Conservation (phyloP, 352 stramenopile genomes). For the Peronospora destructor region DNA sequence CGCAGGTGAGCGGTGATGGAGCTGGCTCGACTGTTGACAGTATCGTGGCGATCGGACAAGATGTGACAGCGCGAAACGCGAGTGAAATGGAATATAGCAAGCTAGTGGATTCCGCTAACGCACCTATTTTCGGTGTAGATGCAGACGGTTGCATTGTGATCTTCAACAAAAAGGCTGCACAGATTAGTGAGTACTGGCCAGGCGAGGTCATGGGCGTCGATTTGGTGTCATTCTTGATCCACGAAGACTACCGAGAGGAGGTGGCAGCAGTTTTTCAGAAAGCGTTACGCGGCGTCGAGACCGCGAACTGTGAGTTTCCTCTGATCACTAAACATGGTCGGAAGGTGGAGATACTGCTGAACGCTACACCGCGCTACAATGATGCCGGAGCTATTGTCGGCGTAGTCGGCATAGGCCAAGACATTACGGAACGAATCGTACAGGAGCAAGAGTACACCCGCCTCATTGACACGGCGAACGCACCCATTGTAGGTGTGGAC, state of each 20-base stretch:
- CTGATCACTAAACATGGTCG: conserved; percentile 73
- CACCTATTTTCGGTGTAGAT: conserved; percentile 72
- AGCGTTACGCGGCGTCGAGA: conserved; percentile 56
- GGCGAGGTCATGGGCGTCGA: conserved; percentile 82
- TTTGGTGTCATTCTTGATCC: conserved; percentile 76
- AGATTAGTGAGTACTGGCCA: conserved; percentile 83
- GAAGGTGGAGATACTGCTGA: conserved; percentile 73
- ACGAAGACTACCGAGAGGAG: conserved; percentile 53
- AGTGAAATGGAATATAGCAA: conserved; percentile 67
- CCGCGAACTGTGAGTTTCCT: conserved; percentile 75
- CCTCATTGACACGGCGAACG: conserved; percentile 78
- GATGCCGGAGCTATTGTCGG: conserved; percentile 54
- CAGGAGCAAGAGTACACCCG: conserved; percentile 79
- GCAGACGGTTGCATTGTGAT: conserved; percentile 51
- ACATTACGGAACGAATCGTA: conserved; percentile 74
- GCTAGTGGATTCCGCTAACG: conserved; percentile 70
- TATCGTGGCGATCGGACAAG: conserved; percentile 65
- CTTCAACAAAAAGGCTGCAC: conserved; percentile 89
- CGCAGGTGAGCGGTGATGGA: conserved; percentile 36
- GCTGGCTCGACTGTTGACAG: conserved; percentile 25
- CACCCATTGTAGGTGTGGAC: conserved; percentile 81
- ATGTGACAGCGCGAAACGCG: conserved; percentile 54
- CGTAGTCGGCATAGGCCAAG: conserved; percentile 75
- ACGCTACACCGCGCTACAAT: conserved; percentile 64
- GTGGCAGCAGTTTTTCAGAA: conserved; percentile 67